Evolutionary conservation across 1,284 basidiomycete genomes (phyloP).

Genomic region (Trametes polyzona): DNA sequence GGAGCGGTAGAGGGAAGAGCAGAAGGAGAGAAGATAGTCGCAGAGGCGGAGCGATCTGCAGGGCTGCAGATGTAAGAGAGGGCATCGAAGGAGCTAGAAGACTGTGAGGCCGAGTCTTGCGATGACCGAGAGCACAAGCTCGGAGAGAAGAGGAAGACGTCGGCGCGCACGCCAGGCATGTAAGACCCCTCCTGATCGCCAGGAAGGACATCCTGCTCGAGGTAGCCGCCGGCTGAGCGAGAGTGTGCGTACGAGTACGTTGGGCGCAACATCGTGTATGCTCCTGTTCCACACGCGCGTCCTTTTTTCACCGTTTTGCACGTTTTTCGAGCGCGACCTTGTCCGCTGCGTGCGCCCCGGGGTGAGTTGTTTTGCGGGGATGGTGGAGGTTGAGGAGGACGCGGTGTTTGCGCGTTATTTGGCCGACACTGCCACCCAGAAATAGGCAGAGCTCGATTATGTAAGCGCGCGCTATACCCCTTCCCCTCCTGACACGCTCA

Average conservation of each 20-base stretch:
- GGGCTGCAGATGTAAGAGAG: slow-evolving; percentile 26
- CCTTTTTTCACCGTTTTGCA: too few relatives aligned
- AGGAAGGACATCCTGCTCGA: neutral
- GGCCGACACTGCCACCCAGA: slow-evolving; percentile 16
- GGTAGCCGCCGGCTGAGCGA: neutral
- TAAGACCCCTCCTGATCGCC: slow-evolving; percentile 7
- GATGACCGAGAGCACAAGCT: slow-evolving; percentile 19
- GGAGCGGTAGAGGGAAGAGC: slow-evolving; percentile 1
- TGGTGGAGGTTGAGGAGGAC: slow-evolving; percentile 19
- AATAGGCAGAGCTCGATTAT: slow-evolving; percentile 14
- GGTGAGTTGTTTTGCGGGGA: neutral
- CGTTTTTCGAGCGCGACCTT: neutral
- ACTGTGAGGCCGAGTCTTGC: slow-evolving; percentile 18
- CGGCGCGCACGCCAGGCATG: slow-evolving; percentile 14
- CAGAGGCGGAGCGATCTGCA: slow-evolving; percentile 7
- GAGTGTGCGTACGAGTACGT: slow-evolving; percentile 4
- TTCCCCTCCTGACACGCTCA: slow-evolving; percentile 22
- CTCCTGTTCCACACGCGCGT: neutral
- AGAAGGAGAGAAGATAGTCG: slow-evolving; percentile 11
- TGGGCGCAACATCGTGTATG: slow-evolving; percentile 12
- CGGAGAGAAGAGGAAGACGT: slow-evolving; percentile 25
- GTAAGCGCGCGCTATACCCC: slow-evolving; percentile 17
- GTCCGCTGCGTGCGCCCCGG: neutral
- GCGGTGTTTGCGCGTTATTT: slow-evolving; percentile 37
- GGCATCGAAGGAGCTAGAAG: slow-evolving; percentile 18